These are phyloP conservation scores for Carallia pectinifolia DNA, from an alignment of 345 rosid species.

Conservation along the genomic window DNA sequence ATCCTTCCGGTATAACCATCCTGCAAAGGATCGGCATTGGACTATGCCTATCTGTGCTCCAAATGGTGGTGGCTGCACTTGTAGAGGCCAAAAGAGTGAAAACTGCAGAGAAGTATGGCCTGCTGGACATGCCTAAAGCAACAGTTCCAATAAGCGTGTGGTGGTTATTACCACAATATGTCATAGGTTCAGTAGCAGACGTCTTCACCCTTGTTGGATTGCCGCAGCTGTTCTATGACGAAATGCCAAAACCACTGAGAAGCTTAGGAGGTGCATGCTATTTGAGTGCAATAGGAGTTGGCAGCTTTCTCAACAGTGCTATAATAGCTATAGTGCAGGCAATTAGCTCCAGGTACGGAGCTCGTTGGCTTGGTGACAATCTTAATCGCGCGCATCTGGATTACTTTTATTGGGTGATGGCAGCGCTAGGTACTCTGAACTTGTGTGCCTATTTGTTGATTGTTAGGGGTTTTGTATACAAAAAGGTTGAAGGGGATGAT, in stretches of 20 bases:
- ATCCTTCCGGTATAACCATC: conserved; percentile 67
- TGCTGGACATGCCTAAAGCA: conserved; percentile 49
- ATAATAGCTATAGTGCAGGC: conserved; percentile 52
- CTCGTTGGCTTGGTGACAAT: conserved; percentile 61
- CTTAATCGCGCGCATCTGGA: conserved; percentile 60
- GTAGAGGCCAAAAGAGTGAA: conserved; percentile 62
- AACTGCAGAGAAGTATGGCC: conserved; percentile 48
- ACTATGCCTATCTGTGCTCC: conserved; percentile 54
- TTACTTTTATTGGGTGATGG: conserved; percentile 66
- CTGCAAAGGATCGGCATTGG: conserved; percentile 83
- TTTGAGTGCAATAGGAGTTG: conserved; percentile 56
- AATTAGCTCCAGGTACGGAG: conserved; percentile 31
- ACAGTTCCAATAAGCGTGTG: conserved; percentile 65
- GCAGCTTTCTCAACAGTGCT: conserved; percentile 65
- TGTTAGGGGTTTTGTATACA: conserved; percentile 61
- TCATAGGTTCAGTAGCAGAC: conserved; percentile 54
- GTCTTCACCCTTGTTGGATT: conserved; percentile 69
- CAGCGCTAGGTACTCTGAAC: conserved; percentile 57
- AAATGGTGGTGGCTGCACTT: conserved; percentile 58
- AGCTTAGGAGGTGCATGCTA: conserved; percentile 78
- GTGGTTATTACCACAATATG: conserved; percentile 85
- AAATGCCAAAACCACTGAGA: conserved; percentile 77
- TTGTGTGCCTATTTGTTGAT: conserved; percentile 46
- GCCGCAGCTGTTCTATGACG: conserved; percentile 81
- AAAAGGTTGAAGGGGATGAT: conserved; percentile 30